Percentiles rank a stretch among this genome's conserved stretches.
These are phyloP conservation scores for Pseudocercospora vitis DNA, from an alignment of 2,329 filamentous ascomycete genomes.

Conservation along the genomic window DNA sequence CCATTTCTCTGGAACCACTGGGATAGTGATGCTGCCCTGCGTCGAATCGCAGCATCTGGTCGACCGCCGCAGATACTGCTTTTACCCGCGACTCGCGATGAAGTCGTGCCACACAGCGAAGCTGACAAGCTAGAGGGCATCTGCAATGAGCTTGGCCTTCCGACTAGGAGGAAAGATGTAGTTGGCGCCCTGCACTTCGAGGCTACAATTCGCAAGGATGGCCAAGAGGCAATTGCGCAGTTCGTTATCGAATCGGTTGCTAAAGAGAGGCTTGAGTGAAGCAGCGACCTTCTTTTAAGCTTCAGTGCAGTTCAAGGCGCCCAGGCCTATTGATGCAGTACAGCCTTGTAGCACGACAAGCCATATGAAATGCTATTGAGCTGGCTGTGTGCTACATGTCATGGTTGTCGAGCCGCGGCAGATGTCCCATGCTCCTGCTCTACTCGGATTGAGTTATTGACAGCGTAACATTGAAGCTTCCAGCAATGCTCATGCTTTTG, in stretches of 20 bases:
- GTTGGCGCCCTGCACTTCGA: slow-evolving; percentile 53
- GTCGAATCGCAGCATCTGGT: slow-evolving; percentile 37
- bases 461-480: too few relatives aligned
- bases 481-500: too few relatives aligned
- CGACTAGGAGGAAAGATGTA: slow-evolving; percentile 43
- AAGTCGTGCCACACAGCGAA: slow-evolving; percentile 60
- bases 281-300: not conserved
- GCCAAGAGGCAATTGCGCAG: slow-evolving; percentile 41
- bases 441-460: too few relatives aligned
- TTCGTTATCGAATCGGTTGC: slow-evolving; percentile 17
- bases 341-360: too few relatives aligned
- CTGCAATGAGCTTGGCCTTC: slow-evolving; percentile 39
- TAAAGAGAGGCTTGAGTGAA: not conserved
- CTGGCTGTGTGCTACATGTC: too few relatives aligned
- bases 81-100: slow-evolving; percentile 58
- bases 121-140: slow-evolving; percentile 53
- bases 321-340: too few relatives aligned
- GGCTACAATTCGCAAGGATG: slow-evolving; percentile 45
- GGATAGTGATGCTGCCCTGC: slow-evolving; percentile 48
- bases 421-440: too few relatives aligned
- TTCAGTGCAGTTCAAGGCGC: too few relatives aligned
- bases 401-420: too few relatives aligned
- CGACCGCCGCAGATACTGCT: slow-evolving; percentile 47
- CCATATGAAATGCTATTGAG: too few relatives aligned
- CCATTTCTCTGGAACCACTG: slow-evolving; percentile 67